Evolutionary conservation across 2,329 filamentous ascomycete species (phyloP).

Genomic region (Claviceps humidiphila): DNA sequence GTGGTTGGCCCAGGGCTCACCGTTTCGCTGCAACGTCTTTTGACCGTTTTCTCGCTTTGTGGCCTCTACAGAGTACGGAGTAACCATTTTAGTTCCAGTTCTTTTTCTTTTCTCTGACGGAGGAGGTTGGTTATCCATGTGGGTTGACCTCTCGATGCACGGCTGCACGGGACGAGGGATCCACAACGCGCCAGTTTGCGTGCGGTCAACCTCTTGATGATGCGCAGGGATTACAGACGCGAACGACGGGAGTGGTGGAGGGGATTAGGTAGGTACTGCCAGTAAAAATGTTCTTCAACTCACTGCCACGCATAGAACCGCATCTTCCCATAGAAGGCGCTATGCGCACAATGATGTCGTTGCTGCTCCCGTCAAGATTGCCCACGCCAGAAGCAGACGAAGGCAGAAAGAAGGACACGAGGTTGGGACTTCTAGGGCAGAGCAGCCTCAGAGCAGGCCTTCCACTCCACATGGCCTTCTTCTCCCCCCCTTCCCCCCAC

Average conservation of each 20-base stretch:
- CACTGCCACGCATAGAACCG: not conserved
- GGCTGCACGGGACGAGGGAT: not conserved
- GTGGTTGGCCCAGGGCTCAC: not conserved
- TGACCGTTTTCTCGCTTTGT: not conserved
- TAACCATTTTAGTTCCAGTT: not conserved
- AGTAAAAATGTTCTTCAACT: slow-evolving; percentile 11
- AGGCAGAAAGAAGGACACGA: not conserved
- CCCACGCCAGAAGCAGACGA: not conserved
- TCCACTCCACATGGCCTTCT: not conserved
- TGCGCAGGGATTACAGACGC: slow-evolving; percentile 9
- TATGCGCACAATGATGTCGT: not conserved
- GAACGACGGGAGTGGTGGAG: not conserved
- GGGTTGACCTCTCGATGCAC: not conserved
- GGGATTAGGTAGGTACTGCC: no score
- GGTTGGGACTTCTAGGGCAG: not conserved
- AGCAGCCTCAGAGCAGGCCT: not conserved
- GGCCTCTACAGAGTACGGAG: not conserved
- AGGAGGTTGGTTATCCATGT: slow-evolving; percentile 3
- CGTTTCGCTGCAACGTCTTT: not conserved
- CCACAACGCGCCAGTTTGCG: not conserved
- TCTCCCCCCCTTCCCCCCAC: not conserved
- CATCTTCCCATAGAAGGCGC: not conserved
- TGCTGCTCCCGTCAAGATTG: not conserved
- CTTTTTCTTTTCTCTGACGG: not conserved
- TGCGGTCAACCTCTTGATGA: slow-evolving; percentile 1